Base-by-base conservation (phyloP, 768 basidiomycete species). In the Hypholoma sublateritium region DNA sequence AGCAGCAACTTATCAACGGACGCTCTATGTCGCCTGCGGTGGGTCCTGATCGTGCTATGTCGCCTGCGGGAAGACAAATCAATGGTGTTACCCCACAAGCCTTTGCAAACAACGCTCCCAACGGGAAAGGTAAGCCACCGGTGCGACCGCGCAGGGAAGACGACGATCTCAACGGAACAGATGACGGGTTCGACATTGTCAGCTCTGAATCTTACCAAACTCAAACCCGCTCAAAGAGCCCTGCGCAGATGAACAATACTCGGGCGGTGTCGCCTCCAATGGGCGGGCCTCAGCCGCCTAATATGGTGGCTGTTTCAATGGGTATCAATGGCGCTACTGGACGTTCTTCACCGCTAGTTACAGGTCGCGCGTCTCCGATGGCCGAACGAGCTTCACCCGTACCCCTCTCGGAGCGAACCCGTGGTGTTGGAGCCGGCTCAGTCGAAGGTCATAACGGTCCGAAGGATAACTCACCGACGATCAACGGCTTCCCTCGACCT, bases 11-110 rank as follows among this genome's bases (percentile, higher is more conserved):
- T 36, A 50, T 69, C 24, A 54, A 70, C 35, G 59, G 77, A 39
- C 86, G 89, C 34, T 78, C 90, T 2, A 80, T 83, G 74, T 93
- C 92, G 2, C 89, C 92, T 4, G 60, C 55, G 24, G 87, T 88
- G 36, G 84, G 85, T 48, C 71, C 75, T 50, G 85, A 88, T 32
- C 84, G 88, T 34, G 85, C 87, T 12, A 78, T 88, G 57, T 89
- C 89, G 0, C 89, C 88, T 4, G 68, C 78, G 5, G 67, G 71
- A 13, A 76, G 83, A 43, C 75, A 76, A 57, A 73, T 75, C 7
- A 85, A 82, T 61, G 81, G 80, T n/a, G 65, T 69, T n/a, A 55
- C 17, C 59, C 74, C 59, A 73, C 72, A 63, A 45, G 56, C 62
- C 5, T 53, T 68, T 25, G 53, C 63, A 13, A 62, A 57, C 19